Evolutionary conservation across 192 early-diverging fungal genomes (phyloP), one percentile per base, ranked within the genome.

Genomic region (Mortierella claussenii): DNA sequence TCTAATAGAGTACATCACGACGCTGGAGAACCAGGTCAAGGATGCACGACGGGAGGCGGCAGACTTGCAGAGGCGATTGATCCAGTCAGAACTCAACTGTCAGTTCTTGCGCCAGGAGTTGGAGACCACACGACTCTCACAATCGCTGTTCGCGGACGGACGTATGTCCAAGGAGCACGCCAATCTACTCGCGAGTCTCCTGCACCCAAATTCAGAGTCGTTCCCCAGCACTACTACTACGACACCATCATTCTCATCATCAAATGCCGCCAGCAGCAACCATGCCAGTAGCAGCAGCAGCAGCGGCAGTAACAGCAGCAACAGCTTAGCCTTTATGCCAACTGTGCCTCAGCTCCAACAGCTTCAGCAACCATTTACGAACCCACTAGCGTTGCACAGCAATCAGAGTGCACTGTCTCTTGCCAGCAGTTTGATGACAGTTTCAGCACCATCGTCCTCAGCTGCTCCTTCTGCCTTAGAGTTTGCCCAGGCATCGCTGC

Each of bases 21-120:
- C 80, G 10, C 69, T 91, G 48, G 88, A 89, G 66, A 83, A 68
- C 32, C 83, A 91, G 76, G 80, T 88, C 31, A 79, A 82, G 24
- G 56, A 79, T 21, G 78, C 85, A 44, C 78, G 82, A 43, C 69
- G 79, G 23, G 87, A 89, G 56, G 65, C 67, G n/a, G 82, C 83
- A 30, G 76, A 83, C 5, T 48, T 83, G 23, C 75, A 82, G 36
- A 31, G 67, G 21, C 73, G 83, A 42, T 70, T 90, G 20, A 54
- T 68, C n/a, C 56, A 53, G 18, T 71, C 69, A 11, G 69, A 71
- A 27, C 69, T 71, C 28, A 71, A 71, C 40, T 71, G 69, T 20
- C 69, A 71, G 30, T 71, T 71, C 30, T 45, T 71, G 40, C 59
- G 69, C 18, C 69, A 71, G 40, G 60, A 71, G 20, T 42, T 71